Evolutionary conservation across 2,329 filamentous ascomycete genomes (phyloP), one percentile per base, ranked within the genome.

Genomic region (Microcyclosporella mali): DNA sequence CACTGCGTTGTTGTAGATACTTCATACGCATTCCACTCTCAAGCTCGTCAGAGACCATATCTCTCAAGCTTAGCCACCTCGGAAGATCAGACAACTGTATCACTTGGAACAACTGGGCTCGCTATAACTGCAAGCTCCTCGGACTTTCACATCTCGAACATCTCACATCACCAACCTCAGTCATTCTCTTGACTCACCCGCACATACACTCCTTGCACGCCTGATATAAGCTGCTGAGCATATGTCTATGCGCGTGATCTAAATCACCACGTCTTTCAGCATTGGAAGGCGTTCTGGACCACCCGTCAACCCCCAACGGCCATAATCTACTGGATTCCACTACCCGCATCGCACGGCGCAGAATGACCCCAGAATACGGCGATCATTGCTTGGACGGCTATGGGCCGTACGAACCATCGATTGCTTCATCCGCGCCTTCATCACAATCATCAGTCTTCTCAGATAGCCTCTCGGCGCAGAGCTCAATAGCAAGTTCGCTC

Each of bases 361-460:
- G 46, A 28, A 61, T 60, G 59, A 60, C 43, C 47, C 45, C 50
- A 42, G 48, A 50, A 37, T 18, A 37, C 12, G 35, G 43, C 36
- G 35, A 51, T 33, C 47, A 43, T 40, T 33, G 39, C 47, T 44
- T 50, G 34, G 44, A 55, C 47, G 55, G 53, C 48, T 59, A 62
- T 59, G 55, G 45, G 28, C 77, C 81, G 52, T 89, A 87, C 67
- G 78, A 77, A 62, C 77, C 80, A 46, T 82, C 83, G 32, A 70
- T 88, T 72, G 79, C 82, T 60, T 83, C 83, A 43, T 85, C 84
- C 55, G 79, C 84, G 45, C 88, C 85, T 21, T 84, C 84, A 43
- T 88, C 85, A 15, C 78, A 82, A 45, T 78, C 81, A 43, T 92
- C 86, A 27, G 74, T 88, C 56, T 92, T 87, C 74, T 92, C 87